Evolutionary conservation across 23 red algal genomes (phyloP), one percentile per base, ranked within the genome.

Genomic region (Agarophyton chilense): DNA sequence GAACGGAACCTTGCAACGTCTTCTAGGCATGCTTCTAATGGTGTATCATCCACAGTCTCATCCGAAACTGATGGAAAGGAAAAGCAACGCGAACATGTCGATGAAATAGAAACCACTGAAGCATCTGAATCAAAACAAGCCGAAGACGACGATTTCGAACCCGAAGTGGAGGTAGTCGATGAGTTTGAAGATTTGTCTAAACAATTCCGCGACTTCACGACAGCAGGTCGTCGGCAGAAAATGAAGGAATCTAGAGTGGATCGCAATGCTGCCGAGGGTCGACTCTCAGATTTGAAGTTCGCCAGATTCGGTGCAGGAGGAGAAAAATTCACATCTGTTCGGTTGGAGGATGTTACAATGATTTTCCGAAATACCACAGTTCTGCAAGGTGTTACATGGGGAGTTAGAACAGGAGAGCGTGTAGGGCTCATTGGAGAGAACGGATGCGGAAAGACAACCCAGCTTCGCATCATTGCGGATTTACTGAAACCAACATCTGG

Each of bases 341-440:
- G 90, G 36, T 39, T 98, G 25, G 89, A 93, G 47, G 95, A 98
- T 70, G 79, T 98, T 0, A 61, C 56, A 16, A 47, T 94, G 60
- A 57, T 71, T 4, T 98, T 98, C 82, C 71, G 88, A 72, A 94
- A 91, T 57, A 93, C 79, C 8, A 79, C 84, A 28, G 46, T 98
- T 12, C 75, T 98, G 0, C 53, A 71, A 13, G 63, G 80, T 11
- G 95, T 93, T 1, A 98, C 90, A 19, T 98, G 95, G 95, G 90
- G 92, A 25, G 95, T 98, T 9, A 81, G 82, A 64, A 96, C 88
- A 0, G 97, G 97, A n/a, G 97, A 98, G 40, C 72, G 97, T 19
- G 81, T 98, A 18, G 97, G 92, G 28, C 71, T 98, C 17, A 86
- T 96, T 61, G 97, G 97, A 16, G 80, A 96, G 81, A 98, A 98